Percentiles rank a stretch among this genome's conserved stretches.
Evolutionary conservation across 805 yeast species (phyloP).

Genomic region (Schwanniomyces pseudopolymorphus): DNA sequence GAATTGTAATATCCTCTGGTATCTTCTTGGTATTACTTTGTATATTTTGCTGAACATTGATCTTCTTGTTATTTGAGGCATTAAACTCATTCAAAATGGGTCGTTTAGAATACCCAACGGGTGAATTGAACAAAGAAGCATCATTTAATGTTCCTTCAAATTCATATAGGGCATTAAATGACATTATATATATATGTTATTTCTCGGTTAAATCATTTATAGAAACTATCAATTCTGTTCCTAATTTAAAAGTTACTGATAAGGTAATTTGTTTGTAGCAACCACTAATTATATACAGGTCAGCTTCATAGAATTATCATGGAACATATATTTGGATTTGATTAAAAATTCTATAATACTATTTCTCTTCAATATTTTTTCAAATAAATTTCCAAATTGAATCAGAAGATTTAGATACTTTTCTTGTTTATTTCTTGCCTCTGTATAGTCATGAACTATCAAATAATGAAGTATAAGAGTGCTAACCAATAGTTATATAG

Average conservation of each 20-base stretch:
- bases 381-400: too few species aligned
- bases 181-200: too few species aligned
- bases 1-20: conserved; percentile 11
- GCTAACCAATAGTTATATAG: conserved; percentile 37
- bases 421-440: conserved; percentile 7
- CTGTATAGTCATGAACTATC: conserved; percentile 5
- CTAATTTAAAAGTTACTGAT: too few species aligned
- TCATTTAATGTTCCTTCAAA: neutral
- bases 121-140: conserved; percentile 15
- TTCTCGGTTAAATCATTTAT: too few species aligned
- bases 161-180: neutral
- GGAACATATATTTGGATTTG: too few species aligned
- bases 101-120: conserved; percentile 21
- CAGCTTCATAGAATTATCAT: too few species aligned
- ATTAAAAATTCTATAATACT: too few species aligned
- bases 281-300: neutral
- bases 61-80: neutral
- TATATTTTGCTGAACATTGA: neutral
- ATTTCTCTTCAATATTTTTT: too few species aligned
- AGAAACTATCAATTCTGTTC: too few species aligned
- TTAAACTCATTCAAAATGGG: conserved; percentile 8
- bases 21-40: neutral
- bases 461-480: conserved; percentile 14
- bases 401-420: neutral
- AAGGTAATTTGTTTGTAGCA: too few species aligned